Percentiles rank a stretch among this genome's conserved stretches.
These are phyloP conservation scores for Psilocybe cyanescens DNA, from an alignment of 768 basidiomycete genomes.

Conservation along the genomic window DNA sequence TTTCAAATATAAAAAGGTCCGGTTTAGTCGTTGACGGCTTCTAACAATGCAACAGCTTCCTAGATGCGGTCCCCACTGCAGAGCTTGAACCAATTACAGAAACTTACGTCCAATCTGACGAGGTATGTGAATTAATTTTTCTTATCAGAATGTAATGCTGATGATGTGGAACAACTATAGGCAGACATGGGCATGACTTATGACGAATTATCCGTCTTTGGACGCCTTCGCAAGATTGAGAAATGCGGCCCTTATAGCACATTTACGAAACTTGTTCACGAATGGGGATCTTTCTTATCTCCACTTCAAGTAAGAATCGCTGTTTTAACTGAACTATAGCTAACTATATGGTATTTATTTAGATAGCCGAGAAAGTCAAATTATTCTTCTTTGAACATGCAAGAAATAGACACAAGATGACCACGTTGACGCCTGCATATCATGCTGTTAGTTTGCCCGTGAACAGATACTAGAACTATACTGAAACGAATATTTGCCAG, in stretches of 20 bases:
- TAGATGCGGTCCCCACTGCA: conserved; percentile 91
- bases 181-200: conserved; percentile 99
- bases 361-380: conserved; percentile 99
- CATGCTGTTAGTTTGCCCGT: conserved; percentile 73
- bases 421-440: conserved; percentile 90
- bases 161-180: conserved; percentile 38
- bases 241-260: conserved; percentile 98
- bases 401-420: conserved; percentile 98
- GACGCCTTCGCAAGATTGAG: conserved; percentile 91
- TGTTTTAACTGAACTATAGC: neutral
- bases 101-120: conserved; percentile 94
- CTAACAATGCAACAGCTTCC: conserved; percentile 62
- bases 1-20: neutral
- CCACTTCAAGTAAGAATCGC: conserved; percentile 66
- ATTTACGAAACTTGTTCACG: conserved; percentile 92
- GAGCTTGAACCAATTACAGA: conserved; percentile 96
- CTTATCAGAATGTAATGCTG: conserved; percentile 3
- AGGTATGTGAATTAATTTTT: conserved; percentile 49
- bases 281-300: conserved; percentile 89
- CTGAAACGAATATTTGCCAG: conserved; percentile 39
- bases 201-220: conserved; percentile 93
- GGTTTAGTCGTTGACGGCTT: neutral
- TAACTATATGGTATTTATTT: conserved; percentile 5
- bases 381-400: conserved; percentile 97
- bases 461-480: neutral